Conservation (phyloP, 306 rosid genomes). For the Cucurbita argyrosperma region DNA sequence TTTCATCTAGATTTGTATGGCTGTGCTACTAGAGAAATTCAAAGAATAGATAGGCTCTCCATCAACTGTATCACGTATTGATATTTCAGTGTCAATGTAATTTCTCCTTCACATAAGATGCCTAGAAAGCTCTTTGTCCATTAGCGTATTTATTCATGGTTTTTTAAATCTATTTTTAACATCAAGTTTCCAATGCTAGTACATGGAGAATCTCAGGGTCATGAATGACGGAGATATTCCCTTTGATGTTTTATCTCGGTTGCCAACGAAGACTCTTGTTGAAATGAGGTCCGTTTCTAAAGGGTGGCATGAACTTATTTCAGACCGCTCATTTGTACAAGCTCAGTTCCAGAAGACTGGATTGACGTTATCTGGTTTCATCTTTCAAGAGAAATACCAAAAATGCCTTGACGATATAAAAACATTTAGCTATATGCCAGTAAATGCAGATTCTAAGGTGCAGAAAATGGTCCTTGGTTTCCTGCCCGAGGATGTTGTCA, state of each 20-base stretch:
- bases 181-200: neutral
- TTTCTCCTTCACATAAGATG: neutral
- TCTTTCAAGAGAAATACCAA: constrained; percentile 27
- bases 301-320: constrained; percentile 28
- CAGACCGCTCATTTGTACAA: constrained; percentile 22
- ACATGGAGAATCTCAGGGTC: constrained; percentile 10
- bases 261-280: constrained; percentile 22
- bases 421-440: constrained; percentile 20
- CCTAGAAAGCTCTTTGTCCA: neutral
- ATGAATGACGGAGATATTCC: constrained; percentile 17
- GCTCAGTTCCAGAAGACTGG: constrained; percentile 18
- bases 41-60: neutral
- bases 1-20: neutral
- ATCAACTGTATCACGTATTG: neutral
- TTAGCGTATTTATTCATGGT: neutral
- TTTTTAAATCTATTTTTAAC: neutral
- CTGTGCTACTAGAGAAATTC: neutral
- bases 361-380: constrained; percentile 24
- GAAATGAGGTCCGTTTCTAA: constrained; percentile 25
- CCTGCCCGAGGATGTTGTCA: constrained; percentile 40
- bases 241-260: constrained; percentile 22
- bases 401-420: constrained; percentile 21
- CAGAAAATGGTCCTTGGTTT: constrained; percentile 15
- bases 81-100: neutral
- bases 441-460: constrained; percentile 6